Evolutionary conservation across 345 rosid genomes (phyloP).

Genomic region (Hibiscus mutabilis): DNA sequence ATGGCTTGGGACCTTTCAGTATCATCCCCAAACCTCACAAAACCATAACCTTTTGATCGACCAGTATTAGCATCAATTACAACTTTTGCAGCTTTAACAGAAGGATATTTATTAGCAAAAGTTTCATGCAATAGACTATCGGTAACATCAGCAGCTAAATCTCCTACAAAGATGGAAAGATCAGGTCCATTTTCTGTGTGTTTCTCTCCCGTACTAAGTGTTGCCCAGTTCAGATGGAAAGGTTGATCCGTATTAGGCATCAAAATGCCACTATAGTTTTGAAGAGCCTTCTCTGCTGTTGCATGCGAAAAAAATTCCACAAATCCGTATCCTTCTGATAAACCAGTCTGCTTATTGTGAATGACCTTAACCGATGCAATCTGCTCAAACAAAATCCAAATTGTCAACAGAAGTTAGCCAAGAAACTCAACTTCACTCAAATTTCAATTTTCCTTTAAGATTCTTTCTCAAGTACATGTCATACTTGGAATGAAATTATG

Average conservation of each 20-base stretch:
- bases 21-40: constrained; percentile 96
- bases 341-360: constrained; percentile 82
- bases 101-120: constrained; percentile 65
- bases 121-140: constrained; percentile 68
- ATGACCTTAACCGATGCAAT: constrained; percentile 83
- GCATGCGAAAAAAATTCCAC: constrained; percentile 79
- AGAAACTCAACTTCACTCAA: background rate
- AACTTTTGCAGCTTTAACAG: constrained; percentile 88
- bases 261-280: constrained; percentile 47
- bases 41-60: constrained; percentile 93
- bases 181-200: constrained; percentile 80
- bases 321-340: constrained; percentile 92
- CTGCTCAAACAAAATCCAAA: constrained; percentile 30
- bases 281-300: constrained; percentile 82
- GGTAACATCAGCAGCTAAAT: constrained; percentile 86
- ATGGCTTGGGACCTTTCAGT: constrained; percentile 75
- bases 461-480: background rate
- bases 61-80: constrained; percentile 88
- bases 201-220: constrained; percentile 84
- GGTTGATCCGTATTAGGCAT: constrained; percentile 86
- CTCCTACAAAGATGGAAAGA: constrained; percentile 93
- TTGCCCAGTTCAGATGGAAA: constrained; percentile 95
- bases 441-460: background rate
- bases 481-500: background rate
- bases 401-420: background rate